Evolutionary conservation across 352 stramenopile genomes (phyloP).

Genomic region (Aphanomyces invadans): DNA sequence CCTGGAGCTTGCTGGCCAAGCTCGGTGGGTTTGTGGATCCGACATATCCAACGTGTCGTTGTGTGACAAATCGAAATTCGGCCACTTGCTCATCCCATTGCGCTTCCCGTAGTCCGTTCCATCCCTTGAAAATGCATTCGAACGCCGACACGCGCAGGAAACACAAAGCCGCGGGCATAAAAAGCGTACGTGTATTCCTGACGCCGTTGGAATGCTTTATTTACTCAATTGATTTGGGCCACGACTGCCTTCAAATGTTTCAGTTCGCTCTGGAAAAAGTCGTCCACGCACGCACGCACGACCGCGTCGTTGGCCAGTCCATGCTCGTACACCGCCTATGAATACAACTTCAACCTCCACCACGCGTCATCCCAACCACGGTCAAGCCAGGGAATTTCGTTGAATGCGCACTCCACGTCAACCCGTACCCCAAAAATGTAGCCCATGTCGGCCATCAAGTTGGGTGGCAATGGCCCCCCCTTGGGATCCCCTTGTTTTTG

Average conservation of each 20-base stretch:
- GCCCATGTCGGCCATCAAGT: constrained; percentile 39
- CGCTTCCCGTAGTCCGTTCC: too few species aligned
- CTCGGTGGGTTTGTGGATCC: too few species aligned
- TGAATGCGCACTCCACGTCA: too few species aligned
- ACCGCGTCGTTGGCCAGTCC: constrained; percentile 13
- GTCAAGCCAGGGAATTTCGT: too few species aligned
- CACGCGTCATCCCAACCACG: too few species aligned
- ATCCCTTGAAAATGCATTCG: background rate
- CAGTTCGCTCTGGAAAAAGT: constrained; percentile 22
- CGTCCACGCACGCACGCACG: constrained; percentile 14
- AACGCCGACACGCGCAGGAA: background rate
- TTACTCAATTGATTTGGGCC: background rate
- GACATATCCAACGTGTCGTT: too few species aligned
- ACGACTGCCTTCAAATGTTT: constrained; percentile 24
- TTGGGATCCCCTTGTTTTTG: background rate
- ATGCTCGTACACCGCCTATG: constrained; percentile 19
- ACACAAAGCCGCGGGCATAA: too few species aligned
- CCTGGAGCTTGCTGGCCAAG: too few species aligned
- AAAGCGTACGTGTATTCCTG: too few species aligned
- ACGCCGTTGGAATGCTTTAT: too few species aligned
- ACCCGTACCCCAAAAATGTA: constrained; percentile 83
- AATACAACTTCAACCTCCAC: background rate
- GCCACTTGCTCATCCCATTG: too few species aligned
- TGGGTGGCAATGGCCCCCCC: background rate
- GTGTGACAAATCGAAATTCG: too few species aligned